phyloP scores from a whole-genome alignment of 106 monocot species.

The Chionographis japonica region DNA sequence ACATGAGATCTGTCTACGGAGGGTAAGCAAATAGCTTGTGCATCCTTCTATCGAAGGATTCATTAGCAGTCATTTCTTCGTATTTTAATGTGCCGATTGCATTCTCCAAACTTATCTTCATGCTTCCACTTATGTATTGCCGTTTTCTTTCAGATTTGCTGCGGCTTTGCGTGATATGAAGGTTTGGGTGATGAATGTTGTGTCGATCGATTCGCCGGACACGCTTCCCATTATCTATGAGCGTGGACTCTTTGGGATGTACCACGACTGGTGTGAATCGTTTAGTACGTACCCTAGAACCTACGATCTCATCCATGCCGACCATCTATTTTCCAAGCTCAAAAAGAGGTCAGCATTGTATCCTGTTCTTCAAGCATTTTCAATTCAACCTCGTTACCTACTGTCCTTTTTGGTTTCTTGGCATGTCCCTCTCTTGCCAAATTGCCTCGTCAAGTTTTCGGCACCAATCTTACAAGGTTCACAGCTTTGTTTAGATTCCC shows the following conservation, averaged over 20 bases:
- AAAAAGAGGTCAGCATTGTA: constrained; percentile 27
- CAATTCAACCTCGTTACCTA: too few species aligned
- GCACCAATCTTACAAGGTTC: too few species aligned
- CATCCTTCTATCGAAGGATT: too few species aligned
- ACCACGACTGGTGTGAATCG: constrained; percentile 77
- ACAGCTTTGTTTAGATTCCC: too few species aligned
- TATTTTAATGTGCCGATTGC: neutral
- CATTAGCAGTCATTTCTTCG: neutral
- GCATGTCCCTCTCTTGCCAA: too few species aligned
- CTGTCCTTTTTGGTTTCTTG: too few species aligned
- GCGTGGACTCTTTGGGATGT: constrained; percentile 48
- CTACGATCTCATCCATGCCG: constrained; percentile 63
- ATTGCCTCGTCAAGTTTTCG: too few species aligned
- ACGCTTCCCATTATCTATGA: constrained; percentile 47
- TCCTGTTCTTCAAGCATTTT: neutral
- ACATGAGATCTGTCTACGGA: constrained; percentile 69
- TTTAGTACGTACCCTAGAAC: constrained; percentile 87
- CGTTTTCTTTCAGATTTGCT: constrained; percentile 30
- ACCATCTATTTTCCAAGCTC: constrained; percentile 59
- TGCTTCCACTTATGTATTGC: neutral
- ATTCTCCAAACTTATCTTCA: neutral
- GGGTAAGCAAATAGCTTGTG: constrained; percentile 38
- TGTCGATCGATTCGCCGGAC: constrained; percentile 41
- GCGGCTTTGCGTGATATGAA: constrained; percentile 37
- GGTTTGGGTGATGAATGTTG: constrained; percentile 42